Base-by-base conservation (phyloP, 768 basidiomycete species). In the Leucocoprinus leucothites region DNA sequence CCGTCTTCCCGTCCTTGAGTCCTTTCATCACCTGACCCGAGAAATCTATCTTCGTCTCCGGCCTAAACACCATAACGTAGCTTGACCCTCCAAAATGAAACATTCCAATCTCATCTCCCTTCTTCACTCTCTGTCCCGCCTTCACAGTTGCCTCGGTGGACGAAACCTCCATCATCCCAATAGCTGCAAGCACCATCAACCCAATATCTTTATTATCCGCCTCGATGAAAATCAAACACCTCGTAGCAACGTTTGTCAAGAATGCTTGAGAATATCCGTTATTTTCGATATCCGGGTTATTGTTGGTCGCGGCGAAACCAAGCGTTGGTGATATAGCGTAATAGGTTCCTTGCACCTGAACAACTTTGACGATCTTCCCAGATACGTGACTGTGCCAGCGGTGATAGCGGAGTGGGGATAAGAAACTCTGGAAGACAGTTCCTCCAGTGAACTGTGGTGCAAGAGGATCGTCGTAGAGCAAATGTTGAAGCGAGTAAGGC, bases 1-100 rank as follows among this genome's bases (percentile, higher is more conserved):
- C 6, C 16, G 25, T 3, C 8, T 48, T 48, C 28, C 24, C n/a
- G 13, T 34, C 31, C 16, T 42, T 41, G 25, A 7, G 26, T 2
- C 19, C 26, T 11, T 19, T 43, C 31, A 34, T 34, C 31, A 34
- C 31, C 31, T 34, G 31, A 34, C 13, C 31, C 31, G 31, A 34
- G 19, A 52, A 35, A 18, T 9, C 41, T 8, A 52, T 34, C 42
- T 44, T 43, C 3, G 41, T 22, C 51, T 34, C 25, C 0, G 41
- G 41, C 1, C 31, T 24, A 9, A 52, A 44, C 9, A 44, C 41
- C 13, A 16, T 82, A 56, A 44, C 79, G 57, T 53, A 73, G 67
- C 53, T 81, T 28, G 80, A 84, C 6, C 83, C 84, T 8, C 82
- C 84, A 67, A 82, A 85, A 63, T 84, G 84, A 76, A 86, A 82